Base-by-base conservation (phyloP, 495 filamentous ascomycete species). In the Chlorociboria aeruginascens region DNA sequence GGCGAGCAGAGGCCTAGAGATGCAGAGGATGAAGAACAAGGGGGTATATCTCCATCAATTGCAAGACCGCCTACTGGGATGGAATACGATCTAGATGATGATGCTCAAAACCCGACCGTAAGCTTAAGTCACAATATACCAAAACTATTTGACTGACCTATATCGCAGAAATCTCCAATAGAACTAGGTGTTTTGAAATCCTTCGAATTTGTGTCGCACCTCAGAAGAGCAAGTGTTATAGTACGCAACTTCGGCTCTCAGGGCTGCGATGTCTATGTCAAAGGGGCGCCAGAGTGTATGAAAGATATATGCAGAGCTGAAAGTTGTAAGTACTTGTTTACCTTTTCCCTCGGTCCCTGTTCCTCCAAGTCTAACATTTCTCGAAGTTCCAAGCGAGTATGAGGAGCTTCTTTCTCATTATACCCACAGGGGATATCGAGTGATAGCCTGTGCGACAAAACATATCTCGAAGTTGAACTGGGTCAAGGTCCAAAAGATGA, bases 121-220 rank as follows among this genome's bases (percentile, higher is more conserved):
- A 62, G 65, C 61, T 20, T 17, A 6, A 43, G 34, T 31, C 8
- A 36, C 11, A 31, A 30, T 35, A 2, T 47, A n/a, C 34, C 8
- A 47, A 43, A 8, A 34, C 31, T 34, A 40, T 40, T 50, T 51
- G 40, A 55, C 38, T 32, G n/a, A 46, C 3, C 30, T 29, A 17
- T 50, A 1, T 34, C 20, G 8, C 33, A 59, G 43, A 45, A 67
- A 64, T 50, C 59, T 30, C 61, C 67, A 6, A 68, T 95, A 29
- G 89, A 96, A 63, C 77, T 99, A 10, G 89, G 89, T 35, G 72
- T 95, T 8, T 62, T 96, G 10, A 89, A 85, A 50, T 80, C 76
- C 1, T 99, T 95, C 56, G 93, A 99, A 58, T 99, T 99, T 55
- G 81, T 93, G n/a, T 93, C 90, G 3, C 81, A 96, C n/a, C 71